Conservation (phyloP, 2,329 filamentous ascomycete species). For the Rosellinia necatrix region DNA sequence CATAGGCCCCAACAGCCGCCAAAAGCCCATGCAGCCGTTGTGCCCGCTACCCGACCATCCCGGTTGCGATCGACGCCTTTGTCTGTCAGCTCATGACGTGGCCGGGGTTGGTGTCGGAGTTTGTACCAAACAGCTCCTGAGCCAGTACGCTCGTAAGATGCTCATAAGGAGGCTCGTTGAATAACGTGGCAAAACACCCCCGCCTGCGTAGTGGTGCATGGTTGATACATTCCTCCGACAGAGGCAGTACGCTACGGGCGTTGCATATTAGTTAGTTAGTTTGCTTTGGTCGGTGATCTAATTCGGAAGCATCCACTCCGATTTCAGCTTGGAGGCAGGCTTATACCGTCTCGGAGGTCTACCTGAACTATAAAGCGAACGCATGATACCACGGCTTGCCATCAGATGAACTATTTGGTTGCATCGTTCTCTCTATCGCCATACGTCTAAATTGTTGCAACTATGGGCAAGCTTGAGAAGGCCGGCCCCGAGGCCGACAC, state of each 20-base stretch:
- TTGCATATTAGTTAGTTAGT: no score
- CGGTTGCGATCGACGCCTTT: no score
- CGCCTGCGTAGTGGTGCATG: no score
- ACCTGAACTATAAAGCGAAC: slow-evolving; percentile 11
- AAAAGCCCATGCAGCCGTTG: neutral
- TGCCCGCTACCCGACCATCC: no score
- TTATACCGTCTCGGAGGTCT: neutral
- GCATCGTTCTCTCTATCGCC: neutral
- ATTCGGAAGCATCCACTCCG: slow-evolving; percentile 3
- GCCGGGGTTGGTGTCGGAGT: no score
- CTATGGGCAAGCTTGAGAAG: slow-evolving; percentile 18
- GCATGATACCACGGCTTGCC: neutral
- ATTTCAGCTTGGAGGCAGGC: neutral
- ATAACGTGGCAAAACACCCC: no score
- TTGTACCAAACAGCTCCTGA: no score
- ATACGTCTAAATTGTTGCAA: neutral
- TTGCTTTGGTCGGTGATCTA: slow-evolving; percentile 25
- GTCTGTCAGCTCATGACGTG: no score
- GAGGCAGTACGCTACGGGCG: no score
- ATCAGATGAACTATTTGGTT: neutral
- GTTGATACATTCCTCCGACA: no score
- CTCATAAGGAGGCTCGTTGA: no score
- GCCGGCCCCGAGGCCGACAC: neutral
- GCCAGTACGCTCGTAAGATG: no score
- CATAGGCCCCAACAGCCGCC: slow-evolving; percentile 5